Conservation (phyloP, 805 yeast species). For the Monosporozyma aquatica region DNA sequence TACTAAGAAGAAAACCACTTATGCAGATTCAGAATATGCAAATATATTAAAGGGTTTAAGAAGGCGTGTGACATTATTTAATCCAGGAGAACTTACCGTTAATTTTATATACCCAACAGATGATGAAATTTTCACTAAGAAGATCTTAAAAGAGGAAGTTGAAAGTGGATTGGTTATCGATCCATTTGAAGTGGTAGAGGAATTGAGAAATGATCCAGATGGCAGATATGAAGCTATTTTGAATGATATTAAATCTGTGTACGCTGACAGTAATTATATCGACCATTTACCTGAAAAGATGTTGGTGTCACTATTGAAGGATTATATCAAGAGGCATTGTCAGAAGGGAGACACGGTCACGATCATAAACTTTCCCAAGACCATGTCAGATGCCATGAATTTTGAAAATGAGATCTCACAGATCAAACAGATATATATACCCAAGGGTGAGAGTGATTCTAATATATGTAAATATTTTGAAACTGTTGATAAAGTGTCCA, state of each 20-base stretch:
- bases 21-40: constrained; percentile 35
- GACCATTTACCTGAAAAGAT: constrained; percentile 31
- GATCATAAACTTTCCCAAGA: constrained; percentile 50
- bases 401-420: constrained; percentile 64
- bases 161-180: constrained; percentile 36
- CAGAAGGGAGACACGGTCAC: constrained; percentile 38
- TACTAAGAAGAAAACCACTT: constrained; percentile 29
- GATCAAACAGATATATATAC: constrained; percentile 32
- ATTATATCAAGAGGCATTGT: constrained; percentile 22
- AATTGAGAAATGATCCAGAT: constrained; percentile 36
- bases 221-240: constrained; percentile 46
- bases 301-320: constrained; percentile 27
- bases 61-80: constrained; percentile 39
- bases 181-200: constrained; percentile 40
- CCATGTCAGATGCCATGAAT: constrained; percentile 56
- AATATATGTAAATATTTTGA: constrained; percentile 55
- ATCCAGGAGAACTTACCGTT: constrained; percentile 35
- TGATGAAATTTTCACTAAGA: neutral
- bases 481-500: constrained; percentile 58
- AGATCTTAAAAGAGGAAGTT: neutral
- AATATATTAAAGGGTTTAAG: constrained; percentile 40
- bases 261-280: constrained; percentile 23
- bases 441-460: constrained; percentile 23
- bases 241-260: constrained; percentile 32
- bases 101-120: constrained; percentile 13